Evolutionary conservation across 2,329 filamentous ascomycete species (phyloP).

Genomic region (Colletotrichum sp.): DNA sequence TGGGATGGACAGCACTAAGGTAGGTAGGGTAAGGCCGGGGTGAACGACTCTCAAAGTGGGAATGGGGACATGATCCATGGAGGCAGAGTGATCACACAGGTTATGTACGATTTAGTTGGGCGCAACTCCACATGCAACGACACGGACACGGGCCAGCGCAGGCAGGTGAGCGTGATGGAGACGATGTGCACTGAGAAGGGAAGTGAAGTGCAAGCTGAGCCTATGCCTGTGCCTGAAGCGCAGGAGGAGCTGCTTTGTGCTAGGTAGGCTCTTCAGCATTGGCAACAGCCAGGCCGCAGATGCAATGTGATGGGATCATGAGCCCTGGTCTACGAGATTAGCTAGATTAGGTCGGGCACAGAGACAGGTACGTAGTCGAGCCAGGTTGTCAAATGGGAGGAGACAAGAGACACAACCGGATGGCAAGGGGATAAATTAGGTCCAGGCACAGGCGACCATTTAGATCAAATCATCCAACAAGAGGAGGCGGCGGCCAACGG

Average conservation of each 20-base stretch:
- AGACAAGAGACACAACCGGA: neutral
- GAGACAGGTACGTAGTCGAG: neutral
- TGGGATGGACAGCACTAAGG: conserved; percentile 7
- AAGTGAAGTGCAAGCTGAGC: neutral
- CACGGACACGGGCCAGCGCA: neutral
- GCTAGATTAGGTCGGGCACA: neutral
- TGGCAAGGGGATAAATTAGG: neutral
- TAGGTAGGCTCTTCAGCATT: neutral
- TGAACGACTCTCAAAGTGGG: neutral
- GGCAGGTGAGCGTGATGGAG: neutral
- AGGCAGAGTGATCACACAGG: conserved; percentile 29
- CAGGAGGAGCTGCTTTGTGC: neutral
- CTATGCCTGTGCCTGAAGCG: neutral
- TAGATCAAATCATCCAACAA: neutral
- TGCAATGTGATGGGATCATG: conserved; percentile 16
- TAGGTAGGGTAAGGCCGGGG: neutral
- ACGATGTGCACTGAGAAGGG: neutral
- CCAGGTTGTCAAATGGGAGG: neutral
- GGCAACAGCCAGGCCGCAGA: neutral
- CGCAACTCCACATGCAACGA: neutral
- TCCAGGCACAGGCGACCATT: neutral
- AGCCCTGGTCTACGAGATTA: conserved; percentile 2
- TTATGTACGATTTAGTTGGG: conserved; percentile 24
- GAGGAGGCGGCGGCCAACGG: neutral
- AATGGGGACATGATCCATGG: neutral